Percentiles rank a stretch among this genome's conserved stretches.
phyloP scores from a whole-genome alignment of 2,329 filamentous ascomycete species.

The Coniella vitis region DNA sequence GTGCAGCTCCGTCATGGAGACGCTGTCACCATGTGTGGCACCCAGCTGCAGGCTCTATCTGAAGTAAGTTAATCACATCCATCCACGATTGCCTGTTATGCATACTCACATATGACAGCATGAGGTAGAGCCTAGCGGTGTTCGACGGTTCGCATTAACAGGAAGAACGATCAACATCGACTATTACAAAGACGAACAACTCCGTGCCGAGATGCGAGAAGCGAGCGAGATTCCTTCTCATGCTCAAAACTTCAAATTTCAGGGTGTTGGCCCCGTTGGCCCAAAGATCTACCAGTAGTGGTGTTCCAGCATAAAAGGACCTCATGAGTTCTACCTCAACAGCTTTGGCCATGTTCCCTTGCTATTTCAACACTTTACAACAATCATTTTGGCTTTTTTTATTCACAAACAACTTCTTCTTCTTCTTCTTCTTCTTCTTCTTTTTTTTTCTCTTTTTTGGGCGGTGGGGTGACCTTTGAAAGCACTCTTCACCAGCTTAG shows the following conservation, averaged over 20 bases:
- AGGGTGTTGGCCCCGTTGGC: neutral
- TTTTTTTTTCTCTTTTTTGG: too few relatives aligned
- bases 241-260: neutral
- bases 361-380: neutral
- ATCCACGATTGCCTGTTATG: neutral
- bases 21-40: constrained; percentile 49
- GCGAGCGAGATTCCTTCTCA: neutral
- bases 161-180: constrained; percentile 7
- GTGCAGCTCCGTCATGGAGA: constrained; percentile 53
- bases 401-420: too few relatives aligned
- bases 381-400: neutral
- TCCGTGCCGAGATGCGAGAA: neutral
- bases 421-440: too few relatives aligned
- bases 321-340: neutral
- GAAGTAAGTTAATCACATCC: constrained; percentile 32
- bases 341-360: neutral
- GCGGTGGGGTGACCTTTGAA: too few relatives aligned
- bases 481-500: too few relatives aligned
- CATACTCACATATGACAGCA: constrained; percentile 19
- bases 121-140: neutral
- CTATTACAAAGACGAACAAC: neutral
- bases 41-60: constrained; percentile 50
- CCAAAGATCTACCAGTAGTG: neutral
- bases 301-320: too few relatives aligned
- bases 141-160: constrained; percentile 10